phyloP scores from a whole-genome alignment of 2,329 filamentous ascomycete genomes.

The Cladosporium sp. region DNA sequence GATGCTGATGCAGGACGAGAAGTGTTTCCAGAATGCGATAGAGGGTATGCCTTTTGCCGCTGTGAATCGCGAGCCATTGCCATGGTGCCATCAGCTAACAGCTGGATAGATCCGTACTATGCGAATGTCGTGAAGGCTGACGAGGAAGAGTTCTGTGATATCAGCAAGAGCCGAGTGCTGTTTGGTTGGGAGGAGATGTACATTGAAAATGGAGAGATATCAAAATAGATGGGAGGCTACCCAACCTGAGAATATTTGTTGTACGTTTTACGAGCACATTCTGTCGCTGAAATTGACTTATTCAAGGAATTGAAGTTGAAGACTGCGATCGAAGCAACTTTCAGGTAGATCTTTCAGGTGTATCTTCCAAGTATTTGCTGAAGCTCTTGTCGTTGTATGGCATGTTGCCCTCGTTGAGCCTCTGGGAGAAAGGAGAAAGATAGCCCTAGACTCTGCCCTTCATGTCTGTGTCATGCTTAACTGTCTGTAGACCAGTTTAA shows the following conservation, averaged over 20 bases:
- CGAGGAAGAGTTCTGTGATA: conserved; percentile 24
- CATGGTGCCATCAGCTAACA: too few relatives aligned
- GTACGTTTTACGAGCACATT: not conserved
- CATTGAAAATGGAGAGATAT: not conserved
- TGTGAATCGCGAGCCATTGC: not conserved
- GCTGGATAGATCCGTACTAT: conserved; percentile 28
- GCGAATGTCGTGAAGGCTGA: conserved; percentile 24
- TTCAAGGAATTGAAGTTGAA: not conserved
- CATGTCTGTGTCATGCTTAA: not conserved
- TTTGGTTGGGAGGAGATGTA: conserved; percentile 25
- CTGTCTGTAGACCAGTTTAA: not conserved
- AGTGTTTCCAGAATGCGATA: not conserved
- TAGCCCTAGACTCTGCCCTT: not conserved
- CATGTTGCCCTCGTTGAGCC: not conserved
- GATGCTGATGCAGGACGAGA: not conserved
- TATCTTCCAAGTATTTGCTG: not conserved
- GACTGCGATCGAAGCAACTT: not conserved
- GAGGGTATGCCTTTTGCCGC: not conserved
- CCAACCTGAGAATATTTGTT: too few relatives aligned
- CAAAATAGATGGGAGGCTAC: not conserved
- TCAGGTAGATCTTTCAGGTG: not conserved
- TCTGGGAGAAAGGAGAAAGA: not conserved
- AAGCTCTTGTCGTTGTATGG: not conserved
- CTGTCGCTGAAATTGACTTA: not conserved
- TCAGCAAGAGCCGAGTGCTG: conserved; percentile 20